Conservation (phyloP, 208 protist species). For the Wallacemonas rigidus region DNA sequence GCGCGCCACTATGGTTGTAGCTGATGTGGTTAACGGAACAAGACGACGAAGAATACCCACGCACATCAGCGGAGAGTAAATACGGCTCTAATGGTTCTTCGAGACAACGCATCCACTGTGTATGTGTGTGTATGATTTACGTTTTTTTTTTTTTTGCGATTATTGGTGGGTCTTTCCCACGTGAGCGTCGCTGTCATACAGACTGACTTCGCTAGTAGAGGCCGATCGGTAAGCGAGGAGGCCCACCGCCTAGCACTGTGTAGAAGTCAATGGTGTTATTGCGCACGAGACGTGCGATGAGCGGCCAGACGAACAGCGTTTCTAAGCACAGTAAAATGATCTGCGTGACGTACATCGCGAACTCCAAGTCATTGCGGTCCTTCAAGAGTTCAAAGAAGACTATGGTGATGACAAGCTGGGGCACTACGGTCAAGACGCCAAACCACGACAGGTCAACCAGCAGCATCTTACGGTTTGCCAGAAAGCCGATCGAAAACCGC, state of each 20-base stretch:
- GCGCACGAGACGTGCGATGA: slow-evolving; percentile 42
- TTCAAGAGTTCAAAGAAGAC: slow-evolving; percentile 42
- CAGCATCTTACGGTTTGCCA: slow-evolving; percentile 42
- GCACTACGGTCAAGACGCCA: slow-evolving; percentile 41
- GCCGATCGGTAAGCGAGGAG: background rate
- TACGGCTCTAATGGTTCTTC: no score
- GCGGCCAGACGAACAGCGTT: slow-evolving; percentile 14
- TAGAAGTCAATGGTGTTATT: slow-evolving; percentile 82
- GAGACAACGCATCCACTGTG: no score
- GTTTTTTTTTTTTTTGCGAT: background rate
- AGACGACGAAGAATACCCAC: no score
- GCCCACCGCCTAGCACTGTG: slow-evolving; percentile 34
- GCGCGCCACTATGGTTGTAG: no score
- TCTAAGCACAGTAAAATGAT: slow-evolving; percentile 56
- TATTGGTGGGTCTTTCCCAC: no score
- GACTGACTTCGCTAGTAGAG: background rate
- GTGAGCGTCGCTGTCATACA: no score
- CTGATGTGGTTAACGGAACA: no score
- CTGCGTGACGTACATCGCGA: slow-evolving; percentile 58
- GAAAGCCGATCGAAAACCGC: slow-evolving; percentile 54
- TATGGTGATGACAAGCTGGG: slow-evolving; percentile 58
- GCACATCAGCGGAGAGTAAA: no score
- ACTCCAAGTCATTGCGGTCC: slow-evolving; percentile 59
- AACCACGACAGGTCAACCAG: slow-evolving; percentile 58
- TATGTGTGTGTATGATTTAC: background rate